Evolutionary conservation across 2,329 filamentous ascomycete genomes (phyloP).

Genomic region (Paecilomyces dactylethromorphus): DNA sequence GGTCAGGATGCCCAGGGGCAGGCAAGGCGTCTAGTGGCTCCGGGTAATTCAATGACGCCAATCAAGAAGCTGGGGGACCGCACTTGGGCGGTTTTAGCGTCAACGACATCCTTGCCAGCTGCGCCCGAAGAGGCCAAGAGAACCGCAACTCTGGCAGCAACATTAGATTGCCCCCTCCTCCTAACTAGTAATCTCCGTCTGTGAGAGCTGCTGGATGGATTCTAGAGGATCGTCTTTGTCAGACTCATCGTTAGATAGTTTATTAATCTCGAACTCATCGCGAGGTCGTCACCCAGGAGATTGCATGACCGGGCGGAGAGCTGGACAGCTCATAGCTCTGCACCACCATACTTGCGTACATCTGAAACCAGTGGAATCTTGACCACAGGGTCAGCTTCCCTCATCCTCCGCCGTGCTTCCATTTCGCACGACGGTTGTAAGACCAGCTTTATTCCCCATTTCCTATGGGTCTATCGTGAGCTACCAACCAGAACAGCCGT

Average conservation of each 20-base stretch:
- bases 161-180: not conserved
- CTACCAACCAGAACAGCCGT: constrained; percentile 1
- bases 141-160: not conserved
- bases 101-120: not conserved
- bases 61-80: not conserved
- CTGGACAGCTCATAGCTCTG: not conserved
- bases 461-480: not conserved
- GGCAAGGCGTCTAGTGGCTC: not conserved
- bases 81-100: not conserved
- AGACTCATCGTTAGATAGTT: not conserved
- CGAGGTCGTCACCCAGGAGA: not conserved
- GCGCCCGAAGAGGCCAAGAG: not conserved
- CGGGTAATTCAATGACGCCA: not conserved
- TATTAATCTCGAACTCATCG: not conserved
- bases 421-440: not conserved
- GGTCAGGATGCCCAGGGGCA: not conserved
- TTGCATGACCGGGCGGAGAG: not conserved
- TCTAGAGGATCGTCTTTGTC: not conserved
- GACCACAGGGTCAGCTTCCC: not conserved
- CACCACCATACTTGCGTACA: not conserved
- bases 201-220: not conserved
- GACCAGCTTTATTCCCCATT: not conserved
- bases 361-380: not conserved
- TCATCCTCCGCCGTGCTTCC: not conserved
- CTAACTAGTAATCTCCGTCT: not conserved